These are phyloP conservation scores for Ceratocystis papillata DNA, from an alignment of 2,329 filamentous ascomycete species.

Conservation along the genomic window DNA sequence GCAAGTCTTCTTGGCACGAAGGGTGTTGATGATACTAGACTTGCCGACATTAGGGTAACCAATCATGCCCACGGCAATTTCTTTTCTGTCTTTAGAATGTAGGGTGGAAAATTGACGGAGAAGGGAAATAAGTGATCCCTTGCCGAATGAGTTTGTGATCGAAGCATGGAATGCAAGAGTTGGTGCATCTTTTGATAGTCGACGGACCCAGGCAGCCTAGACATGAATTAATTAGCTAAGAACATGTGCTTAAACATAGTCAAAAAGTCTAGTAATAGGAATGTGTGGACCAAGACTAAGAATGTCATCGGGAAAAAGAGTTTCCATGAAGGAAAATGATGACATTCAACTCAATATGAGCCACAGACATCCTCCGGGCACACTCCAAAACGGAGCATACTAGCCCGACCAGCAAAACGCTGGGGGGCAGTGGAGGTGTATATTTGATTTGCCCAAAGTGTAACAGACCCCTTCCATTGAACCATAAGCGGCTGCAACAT, in stretches of 20 bases:
- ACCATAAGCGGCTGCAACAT: conserved; percentile 34
- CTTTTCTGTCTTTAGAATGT: conserved; percentile 72
- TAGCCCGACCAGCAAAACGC: conserved; percentile 43
- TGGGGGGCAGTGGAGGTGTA: conserved; percentile 36
- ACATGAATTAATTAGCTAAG: conserved; percentile 26
- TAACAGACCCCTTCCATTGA: conserved; percentile 91
- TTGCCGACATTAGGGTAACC: conserved; percentile 79
- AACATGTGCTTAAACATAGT: conserved; percentile 23
- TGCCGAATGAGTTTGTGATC: conserved; percentile 93
- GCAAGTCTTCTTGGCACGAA: conserved; percentile 89
- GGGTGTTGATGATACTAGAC: conserved; percentile 91
- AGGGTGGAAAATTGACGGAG: conserved; percentile 86
- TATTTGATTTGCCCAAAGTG: conserved; percentile 90
- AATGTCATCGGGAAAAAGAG: conserved; percentile 60
- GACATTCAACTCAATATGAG: conserved; percentile 96
- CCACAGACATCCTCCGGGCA: conserved; percentile 64
- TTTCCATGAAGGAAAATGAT: conserved; percentile 44
- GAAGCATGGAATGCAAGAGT: conserved; percentile 90
- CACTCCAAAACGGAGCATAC: conserved; percentile 79
- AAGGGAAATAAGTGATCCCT: conserved; percentile 84
- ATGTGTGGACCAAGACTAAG: conserved; percentile 98
- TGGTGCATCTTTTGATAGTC: conserved; percentile 80
- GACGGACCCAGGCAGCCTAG: conserved; percentile 85
- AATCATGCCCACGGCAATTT: conserved; percentile 84
- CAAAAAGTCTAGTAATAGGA: conserved; percentile 25